Evolutionary conservation across 208 protist genomes (phyloP).

Genomic region (Acanthamoeba lugdunensis): DNA sequence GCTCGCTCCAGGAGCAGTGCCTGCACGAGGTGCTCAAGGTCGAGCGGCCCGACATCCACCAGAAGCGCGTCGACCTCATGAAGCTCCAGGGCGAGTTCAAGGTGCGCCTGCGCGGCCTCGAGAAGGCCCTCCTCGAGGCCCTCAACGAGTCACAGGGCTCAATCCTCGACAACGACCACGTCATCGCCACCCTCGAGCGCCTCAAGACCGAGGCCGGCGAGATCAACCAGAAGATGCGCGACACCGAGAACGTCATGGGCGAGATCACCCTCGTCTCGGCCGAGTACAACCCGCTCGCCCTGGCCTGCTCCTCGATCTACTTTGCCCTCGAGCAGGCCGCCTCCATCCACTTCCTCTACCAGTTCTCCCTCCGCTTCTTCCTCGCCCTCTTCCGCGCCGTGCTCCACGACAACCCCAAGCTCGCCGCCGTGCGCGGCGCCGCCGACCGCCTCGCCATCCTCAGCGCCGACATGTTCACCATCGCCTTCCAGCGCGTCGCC

Average conservation of each 20-base stretch:
- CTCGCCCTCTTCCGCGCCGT: slow-evolving; percentile 92
- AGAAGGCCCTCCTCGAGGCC: slow-evolving; percentile 95
- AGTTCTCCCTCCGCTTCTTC: slow-evolving; percentile 96
- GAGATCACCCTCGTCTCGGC: slow-evolving; percentile 87
- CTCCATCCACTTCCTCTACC: slow-evolving; percentile 95
- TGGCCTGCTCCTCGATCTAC: slow-evolving; percentile 92
- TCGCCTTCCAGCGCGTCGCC: slow-evolving; percentile 83
- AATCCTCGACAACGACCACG: slow-evolving; percentile 91
- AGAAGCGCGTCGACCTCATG: slow-evolving; percentile 92
- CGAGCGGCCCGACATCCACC: slow-evolving; percentile 96
- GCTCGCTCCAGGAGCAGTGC: slow-evolving; percentile 95
- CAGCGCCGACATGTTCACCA: slow-evolving; percentile 77
- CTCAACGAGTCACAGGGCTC: slow-evolving; percentile 94
- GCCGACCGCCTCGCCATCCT: slow-evolving; percentile 80
- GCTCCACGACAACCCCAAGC: slow-evolving; percentile 81
- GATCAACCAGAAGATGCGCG: slow-evolving; percentile 91
- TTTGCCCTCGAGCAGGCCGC: slow-evolving; percentile 94
- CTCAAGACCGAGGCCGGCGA: slow-evolving; percentile 93
- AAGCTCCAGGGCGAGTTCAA: slow-evolving; percentile 95
- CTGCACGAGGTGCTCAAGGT: slow-evolving; percentile 88
- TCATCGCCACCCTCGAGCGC: slow-evolving; percentile 94
- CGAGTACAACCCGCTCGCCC: slow-evolving; percentile 94
- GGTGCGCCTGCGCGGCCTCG: slow-evolving; percentile 93
- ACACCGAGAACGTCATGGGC: slow-evolving; percentile 94
- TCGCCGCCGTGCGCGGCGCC: slow-evolving; percentile 75